Conservation (phyloP, 495 filamentous ascomycete genomes). For the Aspergillus cristatus region DNA sequence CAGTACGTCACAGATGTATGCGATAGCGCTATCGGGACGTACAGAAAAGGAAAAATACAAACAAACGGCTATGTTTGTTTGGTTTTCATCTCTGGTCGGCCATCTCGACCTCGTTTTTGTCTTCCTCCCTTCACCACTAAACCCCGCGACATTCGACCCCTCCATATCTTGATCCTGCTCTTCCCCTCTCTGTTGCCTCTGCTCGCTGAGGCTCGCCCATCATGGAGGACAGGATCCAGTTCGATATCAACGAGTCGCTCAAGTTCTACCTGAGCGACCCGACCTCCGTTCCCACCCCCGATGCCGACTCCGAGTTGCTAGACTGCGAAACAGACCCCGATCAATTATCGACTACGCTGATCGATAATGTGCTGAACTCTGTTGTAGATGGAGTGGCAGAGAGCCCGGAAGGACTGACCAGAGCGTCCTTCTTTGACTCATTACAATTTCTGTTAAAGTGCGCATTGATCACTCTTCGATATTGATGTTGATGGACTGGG, state of each 20-base stretch:
- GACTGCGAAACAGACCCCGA: constrained; percentile 92
- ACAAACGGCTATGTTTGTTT: constrained; percentile 12
- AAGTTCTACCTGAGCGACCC: constrained; percentile 95
- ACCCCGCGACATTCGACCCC: not conserved
- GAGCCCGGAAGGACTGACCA: constrained; percentile 77
- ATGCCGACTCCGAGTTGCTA: constrained; percentile 73
- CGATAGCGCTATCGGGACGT: too few species aligned
- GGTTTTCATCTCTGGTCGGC: not conserved
- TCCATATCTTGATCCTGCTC: not conserved
- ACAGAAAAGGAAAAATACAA: constrained; percentile 22
- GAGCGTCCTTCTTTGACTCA: constrained; percentile 75
- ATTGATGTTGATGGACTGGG: constrained; percentile 38
- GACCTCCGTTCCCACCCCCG: constrained; percentile 67
- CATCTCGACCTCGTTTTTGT: constrained; percentile 4
- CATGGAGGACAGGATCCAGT: constrained; percentile 72
- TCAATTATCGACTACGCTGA: constrained; percentile 59
- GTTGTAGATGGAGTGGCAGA: constrained; percentile 91
- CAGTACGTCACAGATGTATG: too few species aligned
- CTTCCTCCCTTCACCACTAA: not conserved
- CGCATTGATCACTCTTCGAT: constrained; percentile 53
- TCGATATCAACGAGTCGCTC: constrained; percentile 92
- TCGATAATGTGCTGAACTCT: constrained; percentile 80
- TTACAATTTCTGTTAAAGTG: constrained; percentile 96
- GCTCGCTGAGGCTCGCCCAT: constrained; percentile 26
- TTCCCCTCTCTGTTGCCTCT: not conserved